These are phyloP conservation scores for Cladosporium austrohemisphaericum DNA, from an alignment of 2,329 filamentous ascomycete genomes.

Conservation along the genomic window DNA sequence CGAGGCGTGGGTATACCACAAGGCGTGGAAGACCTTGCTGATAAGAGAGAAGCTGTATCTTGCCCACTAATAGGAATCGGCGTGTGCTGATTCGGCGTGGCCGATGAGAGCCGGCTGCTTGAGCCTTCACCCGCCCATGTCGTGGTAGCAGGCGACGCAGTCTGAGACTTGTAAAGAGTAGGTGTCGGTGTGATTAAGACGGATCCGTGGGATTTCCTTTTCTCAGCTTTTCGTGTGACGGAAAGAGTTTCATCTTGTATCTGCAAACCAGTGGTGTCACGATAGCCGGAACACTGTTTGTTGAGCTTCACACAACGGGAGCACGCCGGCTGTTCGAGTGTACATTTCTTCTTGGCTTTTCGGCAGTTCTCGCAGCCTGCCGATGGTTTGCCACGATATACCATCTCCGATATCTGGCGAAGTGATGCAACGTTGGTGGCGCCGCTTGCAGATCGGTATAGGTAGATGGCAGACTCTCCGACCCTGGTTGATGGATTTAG, in stretches of 20 bases:
- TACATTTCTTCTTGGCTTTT: constrained; percentile 34
- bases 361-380: constrained; percentile 33
- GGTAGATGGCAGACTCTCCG: too few relatives aligned
- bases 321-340: constrained; percentile 30
- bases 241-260: constrained; percentile 33
- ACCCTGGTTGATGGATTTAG: too few relatives aligned
- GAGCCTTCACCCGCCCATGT: neutral
- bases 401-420: too few relatives aligned
- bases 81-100: neutral
- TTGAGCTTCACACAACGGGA: constrained; percentile 31
- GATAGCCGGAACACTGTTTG: constrained; percentile 31
- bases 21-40: constrained; percentile 13
- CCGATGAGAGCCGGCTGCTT: neutral
- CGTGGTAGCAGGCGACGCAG: constrained; percentile 18
- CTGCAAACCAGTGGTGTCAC: constrained; percentile 30
- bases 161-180: constrained; percentile 11
- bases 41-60: neutral
- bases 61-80: neutral
- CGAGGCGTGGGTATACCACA: constrained; percentile 19
- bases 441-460: too few relatives aligned
- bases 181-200: constrained; percentile 22
- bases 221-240: constrained; percentile 26
- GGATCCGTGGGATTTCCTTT: constrained; percentile 22
- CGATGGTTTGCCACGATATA: constrained; percentile 32
- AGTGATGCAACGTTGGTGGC: neutral